phyloP scores from a whole-genome alignment of 495 filamentous ascomycete species.

The Aspergillus ellipticus region DNA sequence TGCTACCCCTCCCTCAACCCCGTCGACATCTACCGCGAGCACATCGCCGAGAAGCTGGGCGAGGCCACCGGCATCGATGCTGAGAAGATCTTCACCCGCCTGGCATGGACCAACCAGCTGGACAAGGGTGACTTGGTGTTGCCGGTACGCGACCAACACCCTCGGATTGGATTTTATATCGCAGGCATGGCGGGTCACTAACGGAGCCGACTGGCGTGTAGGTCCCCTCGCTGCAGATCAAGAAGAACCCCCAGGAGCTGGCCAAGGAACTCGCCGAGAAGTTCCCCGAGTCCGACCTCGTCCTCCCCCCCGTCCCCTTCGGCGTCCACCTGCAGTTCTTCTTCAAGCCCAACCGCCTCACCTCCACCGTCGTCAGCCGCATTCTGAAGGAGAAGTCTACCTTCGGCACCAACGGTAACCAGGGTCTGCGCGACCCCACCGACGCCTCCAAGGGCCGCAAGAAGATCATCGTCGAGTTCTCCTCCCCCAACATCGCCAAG shows the following conservation, averaged over 20 bases:
- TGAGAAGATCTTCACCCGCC: conserved; percentile 68
- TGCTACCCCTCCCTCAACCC: conserved; percentile 72
- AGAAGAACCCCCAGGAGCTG: conserved; percentile 69
- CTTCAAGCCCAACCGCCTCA: conserved; percentile 59
- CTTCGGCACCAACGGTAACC: conserved; percentile 63
- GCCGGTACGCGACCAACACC: conserved; percentile 45
- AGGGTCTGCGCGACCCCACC: conserved; percentile 63
- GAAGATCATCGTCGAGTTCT: conserved; percentile 69
- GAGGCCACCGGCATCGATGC: conserved; percentile 69
- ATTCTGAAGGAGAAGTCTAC: conserved; percentile 57
- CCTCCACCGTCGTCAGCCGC: conserved; percentile 57
- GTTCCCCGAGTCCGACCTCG: conserved; percentile 74
- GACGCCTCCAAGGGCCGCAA: conserved; percentile 69
- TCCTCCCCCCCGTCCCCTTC: conserved; percentile 59
- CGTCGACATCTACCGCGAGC: conserved; percentile 81
- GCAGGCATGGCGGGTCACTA: background rate
- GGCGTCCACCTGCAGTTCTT: conserved; percentile 80
- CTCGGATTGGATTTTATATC: background rate
- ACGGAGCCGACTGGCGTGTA: conserved; percentile 13
- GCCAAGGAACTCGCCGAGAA: conserved; percentile 68
- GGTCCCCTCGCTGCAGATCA: conserved; percentile 73
- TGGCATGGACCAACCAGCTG: conserved; percentile 77
- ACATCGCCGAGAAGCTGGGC: conserved; percentile 71
- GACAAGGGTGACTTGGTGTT: conserved; percentile 89
- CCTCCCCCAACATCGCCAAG: conserved; percentile 73